Base-by-base conservation (phyloP, 129 eudicot genomes). In the Ambrosia artemisiifolia region DNA sequence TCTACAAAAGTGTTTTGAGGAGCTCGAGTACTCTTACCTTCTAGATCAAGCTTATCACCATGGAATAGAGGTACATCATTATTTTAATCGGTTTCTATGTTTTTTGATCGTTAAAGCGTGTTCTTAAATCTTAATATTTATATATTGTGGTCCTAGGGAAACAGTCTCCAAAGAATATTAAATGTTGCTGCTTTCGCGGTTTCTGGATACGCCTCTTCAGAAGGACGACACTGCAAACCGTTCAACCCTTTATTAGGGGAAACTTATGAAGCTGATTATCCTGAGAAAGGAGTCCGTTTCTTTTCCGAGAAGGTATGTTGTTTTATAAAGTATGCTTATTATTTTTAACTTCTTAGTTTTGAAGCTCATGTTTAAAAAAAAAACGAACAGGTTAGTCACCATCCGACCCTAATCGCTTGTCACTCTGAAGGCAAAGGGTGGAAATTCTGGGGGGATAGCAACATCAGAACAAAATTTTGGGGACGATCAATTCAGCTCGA, bases 161-260 rank as follows among this genome's bases (percentile, higher is more conserved):
- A 87, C 83, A 84, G 85, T 80, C 88, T 93, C 50, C 65, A 78
- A 60, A 87, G 98, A 83, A 75, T 83, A 17, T 72, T 93, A 67
- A 69, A 89, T 61, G 96, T 89, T 49, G 98, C 98, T 83, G 96
- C 98, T 63, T 92, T 92, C 77, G 98, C 98, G 67, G 95, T 85
- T 68, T 93, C 98, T 42, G 98, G 95, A 19, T 93, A 93, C 79
- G 91, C 98, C 70, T 89, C 96, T 40, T 74, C 96, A 68, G 96
- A 83, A 71, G 96, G 96, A 33, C 80, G 96, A 50, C 82, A 82
- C 43, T 92, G 98, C 75, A 92, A 92, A 83, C 98, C 98, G 24
- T 92, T 92, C 81, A 92, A 92, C 76, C 98, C 98, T 63, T 78
- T 92, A 74, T 79, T 92, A 62, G 98, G 98, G 71, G 98, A 92